phyloP scores from a whole-genome alignment of 1,284 basidiomycete genomes.

The Tilletia walkeri region DNA sequence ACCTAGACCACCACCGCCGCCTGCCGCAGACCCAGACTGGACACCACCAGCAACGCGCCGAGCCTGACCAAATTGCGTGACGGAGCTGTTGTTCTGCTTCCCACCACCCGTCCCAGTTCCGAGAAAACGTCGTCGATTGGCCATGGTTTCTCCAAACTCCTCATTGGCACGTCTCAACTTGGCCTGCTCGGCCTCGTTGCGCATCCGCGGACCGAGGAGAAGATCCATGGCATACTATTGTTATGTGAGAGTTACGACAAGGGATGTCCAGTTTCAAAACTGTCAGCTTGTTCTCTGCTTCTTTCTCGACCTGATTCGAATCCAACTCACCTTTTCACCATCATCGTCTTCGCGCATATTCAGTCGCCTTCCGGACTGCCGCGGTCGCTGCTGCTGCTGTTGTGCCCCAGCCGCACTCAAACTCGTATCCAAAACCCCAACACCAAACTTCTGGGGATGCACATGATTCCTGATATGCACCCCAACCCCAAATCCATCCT shows the following conservation, averaged over 20 bases:
- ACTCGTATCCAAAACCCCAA: neutral
- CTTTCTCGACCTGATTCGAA: too few species aligned
- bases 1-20: neutral
- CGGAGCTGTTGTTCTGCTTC: slow-evolving; percentile 8
- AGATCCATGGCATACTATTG: neutral
- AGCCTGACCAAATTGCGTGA: slow-evolving; percentile 5
- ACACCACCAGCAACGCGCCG: slow-evolving; percentile 1
- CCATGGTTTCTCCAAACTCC: neutral
- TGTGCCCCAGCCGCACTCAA: too few species aligned
- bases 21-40: neutral
- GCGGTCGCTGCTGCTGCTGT: too few species aligned
- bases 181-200: slow-evolving; percentile 1
- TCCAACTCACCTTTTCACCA: neutral
- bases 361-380: neutral
- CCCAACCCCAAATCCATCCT: neutral
- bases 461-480: neutral
- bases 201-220: neutral
- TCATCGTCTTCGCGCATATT: neutral
- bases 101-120: neutral
- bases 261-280: neutral
- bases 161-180: neutral
- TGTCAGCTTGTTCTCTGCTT: neutral
- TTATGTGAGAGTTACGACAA: neutral
- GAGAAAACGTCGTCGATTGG: neutral
- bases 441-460: neutral